These are phyloP conservation scores for Boletus albobrunnescens DNA, from an alignment of 1,284 basidiomycete genomes.

Conservation along the genomic window DNA sequence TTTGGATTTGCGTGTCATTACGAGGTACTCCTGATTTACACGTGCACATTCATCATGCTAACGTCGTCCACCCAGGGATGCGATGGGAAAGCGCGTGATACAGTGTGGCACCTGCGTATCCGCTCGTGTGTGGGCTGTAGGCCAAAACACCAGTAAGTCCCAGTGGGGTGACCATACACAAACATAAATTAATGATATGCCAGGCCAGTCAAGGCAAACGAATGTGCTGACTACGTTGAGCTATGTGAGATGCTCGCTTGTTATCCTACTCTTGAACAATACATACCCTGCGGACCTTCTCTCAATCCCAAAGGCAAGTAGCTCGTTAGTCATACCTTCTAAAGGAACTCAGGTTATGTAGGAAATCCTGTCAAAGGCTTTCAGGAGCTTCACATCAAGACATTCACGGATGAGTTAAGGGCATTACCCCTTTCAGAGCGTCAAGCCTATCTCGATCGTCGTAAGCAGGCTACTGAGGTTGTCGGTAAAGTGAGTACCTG, in stretches of 20 bases:
- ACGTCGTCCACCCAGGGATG: constrained; percentile 25
- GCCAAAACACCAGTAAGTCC: constrained; percentile 25
- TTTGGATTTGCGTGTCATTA: constrained; percentile 33
- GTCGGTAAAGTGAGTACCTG: constrained; percentile 12
- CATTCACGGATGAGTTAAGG: constrained; percentile 17
- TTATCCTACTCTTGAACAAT: constrained; percentile 17
- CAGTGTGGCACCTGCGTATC: constrained; percentile 31
- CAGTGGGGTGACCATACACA: neutral
- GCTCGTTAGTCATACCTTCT: neutral
- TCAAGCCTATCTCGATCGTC: constrained; percentile 22
- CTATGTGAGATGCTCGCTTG: constrained; percentile 15
- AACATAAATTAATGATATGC: neutral
- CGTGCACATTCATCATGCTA: neutral
- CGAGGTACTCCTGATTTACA: constrained; percentile 10
- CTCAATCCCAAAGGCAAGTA: constrained; percentile 21
- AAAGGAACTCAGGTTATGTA: constrained; percentile 11
- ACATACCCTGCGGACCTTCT: constrained; percentile 29
- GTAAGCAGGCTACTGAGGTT: constrained; percentile 11
- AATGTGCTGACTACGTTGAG: constrained; percentile 7
- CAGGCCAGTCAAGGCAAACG: constrained; percentile 21
- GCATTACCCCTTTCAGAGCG: constrained; percentile 13
- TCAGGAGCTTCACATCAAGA: constrained; percentile 17
- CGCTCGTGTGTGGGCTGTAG: constrained; percentile 28
- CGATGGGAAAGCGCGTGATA: constrained; percentile 26
- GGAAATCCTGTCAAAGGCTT: constrained; percentile 27